Percentiles rank a stretch among this genome's conserved stretches.
Evolutionary conservation across 306 rosid genomes (phyloP).

Genomic region (Trifolium fragiferum): DNA sequence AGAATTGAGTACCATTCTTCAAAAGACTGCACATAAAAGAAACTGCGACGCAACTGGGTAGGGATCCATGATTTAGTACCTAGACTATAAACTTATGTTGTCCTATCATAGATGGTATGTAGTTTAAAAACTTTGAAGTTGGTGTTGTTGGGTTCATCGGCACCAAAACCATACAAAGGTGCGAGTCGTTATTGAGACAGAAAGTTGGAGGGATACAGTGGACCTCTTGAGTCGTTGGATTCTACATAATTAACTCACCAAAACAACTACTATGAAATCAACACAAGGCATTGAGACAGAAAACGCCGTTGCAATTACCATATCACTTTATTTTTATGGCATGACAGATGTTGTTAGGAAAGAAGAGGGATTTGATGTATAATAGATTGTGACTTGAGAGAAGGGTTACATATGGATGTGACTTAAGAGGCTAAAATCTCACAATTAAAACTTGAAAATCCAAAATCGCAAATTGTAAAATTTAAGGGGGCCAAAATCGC

Average conservation of each 20-base stretch:
- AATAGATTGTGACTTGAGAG: neutral
- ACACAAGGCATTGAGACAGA: neutral
- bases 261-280: no score
- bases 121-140: neutral
- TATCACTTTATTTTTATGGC: neutral
- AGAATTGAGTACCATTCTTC: no score
- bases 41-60: no score
- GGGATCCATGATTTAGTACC: neutral
- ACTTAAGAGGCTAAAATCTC: no score
- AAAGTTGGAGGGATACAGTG: neutral
- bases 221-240: neutral
- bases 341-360: neutral
- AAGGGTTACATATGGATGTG: neutral
- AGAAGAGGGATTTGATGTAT: neutral
- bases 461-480: no score
- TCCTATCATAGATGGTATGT: neutral
- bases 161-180: neutral
- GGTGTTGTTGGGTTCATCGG: neutral
- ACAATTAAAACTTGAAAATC: no score
- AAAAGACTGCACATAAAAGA: no score
- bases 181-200: neutral
- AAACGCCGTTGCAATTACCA: neutral
- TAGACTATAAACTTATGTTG: neutral
- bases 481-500: no score
- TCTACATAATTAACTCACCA: neutral